Evolutionary conservation across 441 rosid species (phyloP), one percentile per base, ranked within the genome.

Genomic region (Melastoma candidum): DNA sequence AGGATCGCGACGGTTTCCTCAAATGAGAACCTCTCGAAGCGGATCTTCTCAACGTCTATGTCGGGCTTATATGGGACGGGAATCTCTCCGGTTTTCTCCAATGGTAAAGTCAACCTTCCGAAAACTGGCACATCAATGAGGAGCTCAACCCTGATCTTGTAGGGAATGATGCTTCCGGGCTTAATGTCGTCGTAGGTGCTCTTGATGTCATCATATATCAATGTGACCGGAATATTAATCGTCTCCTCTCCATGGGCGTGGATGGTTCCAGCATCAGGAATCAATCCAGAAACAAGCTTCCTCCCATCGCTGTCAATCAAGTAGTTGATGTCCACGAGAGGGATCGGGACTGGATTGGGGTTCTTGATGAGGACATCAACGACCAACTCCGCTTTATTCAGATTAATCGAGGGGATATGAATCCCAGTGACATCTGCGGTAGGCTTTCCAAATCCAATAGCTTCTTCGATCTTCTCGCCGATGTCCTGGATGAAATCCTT

Each of bases 61-160:
- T 88, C 95, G 1, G 98, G 98, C 66, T 86, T 88, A 75, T 84
- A 80, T 24, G 98, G 98, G 11, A 92, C 69, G 0, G 95, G 98
- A 44, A 92, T 81, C 83, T 92, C 97, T 56, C 98, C 98, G 11
- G 71, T 61, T 74, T 85, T 92, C 82, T 92, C 89, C 36, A 92
- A 71, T 0, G 98, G 98, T 29, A 92, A 17, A 27, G 98, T 85
- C 29, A 88, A 47, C 71, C 94, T 85, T 62, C 98, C 97, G 32
- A 92, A 61, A 44, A 88, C 74, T 0, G 97, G 97, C 25, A 92
- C 95, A 55, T 92, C 95, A 4, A 93, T 77, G 56, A 86, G 71
- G 13, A 93, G 85, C 46, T 88, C 98, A 26, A 86, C 86, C 77
- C 78, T 93, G 72, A 88, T 46, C 66, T 45, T 74, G 71, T 88